phyloP scores from a whole-genome alignment of 2,329 filamentous ascomycete species.

The Intubia oerlemansii region DNA sequence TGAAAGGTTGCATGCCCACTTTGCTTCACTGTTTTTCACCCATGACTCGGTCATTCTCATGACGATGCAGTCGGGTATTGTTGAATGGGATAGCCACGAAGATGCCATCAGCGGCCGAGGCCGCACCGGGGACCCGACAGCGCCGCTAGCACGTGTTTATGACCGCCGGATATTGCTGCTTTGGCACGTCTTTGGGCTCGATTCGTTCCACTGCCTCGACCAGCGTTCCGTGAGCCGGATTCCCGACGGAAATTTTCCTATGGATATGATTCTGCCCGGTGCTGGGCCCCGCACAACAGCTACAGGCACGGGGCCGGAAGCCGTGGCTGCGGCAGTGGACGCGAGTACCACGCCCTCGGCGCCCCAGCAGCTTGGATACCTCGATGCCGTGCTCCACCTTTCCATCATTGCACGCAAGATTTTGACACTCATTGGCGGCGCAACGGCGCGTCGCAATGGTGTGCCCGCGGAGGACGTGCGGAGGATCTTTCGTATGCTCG shows the following conservation, averaged over 20 bases:
- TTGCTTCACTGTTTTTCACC: conserved; percentile 9
- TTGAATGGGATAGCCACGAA: no score
- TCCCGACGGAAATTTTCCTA: conserved; percentile 4
- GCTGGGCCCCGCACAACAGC: no score
- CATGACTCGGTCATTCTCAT: conserved; percentile 11
- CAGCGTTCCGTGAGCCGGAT: conserved; percentile 7
- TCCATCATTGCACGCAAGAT: conserved; percentile 7
- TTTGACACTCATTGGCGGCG: conserved; percentile 3
- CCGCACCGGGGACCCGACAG: not conserved
- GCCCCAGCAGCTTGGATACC: conserved; percentile 7
- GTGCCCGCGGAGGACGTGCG: conserved; percentile 3
- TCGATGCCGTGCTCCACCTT: conserved; percentile 9
- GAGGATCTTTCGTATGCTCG: conserved; percentile 2
- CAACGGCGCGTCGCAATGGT: conserved; percentile 4
- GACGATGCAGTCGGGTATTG: conserved; percentile 8
- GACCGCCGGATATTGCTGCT: conserved; percentile 8
- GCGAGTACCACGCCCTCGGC: no score
- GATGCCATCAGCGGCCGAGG: conserved; percentile 1
- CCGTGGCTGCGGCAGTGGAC: not conserved
- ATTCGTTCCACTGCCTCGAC: conserved; percentile 9
- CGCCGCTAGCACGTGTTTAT: conserved; percentile 2
- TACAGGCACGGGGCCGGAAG: not conserved
- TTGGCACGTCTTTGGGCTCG: conserved; percentile 9
- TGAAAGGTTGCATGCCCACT: conserved; percentile 2
- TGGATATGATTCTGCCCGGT: not conserved